Evolutionary conservation across 73 alveolate species (phyloP), one percentile per base, ranked within the genome.

Genomic region (Stentor roeselii): DNA sequence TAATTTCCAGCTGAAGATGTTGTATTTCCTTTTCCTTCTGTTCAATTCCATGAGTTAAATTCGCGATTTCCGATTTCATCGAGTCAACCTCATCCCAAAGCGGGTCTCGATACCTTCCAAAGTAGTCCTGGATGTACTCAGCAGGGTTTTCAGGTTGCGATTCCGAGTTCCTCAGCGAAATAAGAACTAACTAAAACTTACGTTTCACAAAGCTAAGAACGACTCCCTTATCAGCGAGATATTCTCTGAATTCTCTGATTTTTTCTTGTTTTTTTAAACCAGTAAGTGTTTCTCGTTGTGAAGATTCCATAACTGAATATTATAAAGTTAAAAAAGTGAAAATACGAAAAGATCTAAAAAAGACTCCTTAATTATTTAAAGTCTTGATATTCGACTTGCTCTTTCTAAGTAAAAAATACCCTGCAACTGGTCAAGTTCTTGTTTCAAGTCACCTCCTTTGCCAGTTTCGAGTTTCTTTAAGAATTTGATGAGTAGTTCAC

Each of bases 221-320:
- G 32, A 90, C 91, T 27, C 89, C 92, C 30, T 87, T 83, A 60
- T 90, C 88, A 50, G 91, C 95, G 36, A 90, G 76, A 78, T 90
- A 90, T 75, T 90, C 91, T 76, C 95, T 74, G 85, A 90, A 90
- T 14, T 87, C 61, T 31, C 76, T 82, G 3, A 84, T 30, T 83
- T 90, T 90, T 36, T 87, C 82, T 42, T 90, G 91, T 82, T 88
- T 90, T 78, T 82, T 86, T 78, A 50, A 36, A 36, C 67, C 60
- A 39, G 83, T 61, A 41, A 84, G 75, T 1, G 60, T 34, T 21
- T n/a, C 80, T 27, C n/a, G 27, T 67, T 67, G 0, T 15, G 42
- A 27, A 32, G n/a, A 36, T 32, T 67, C 80, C 80, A 67, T 67
- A 67, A 67, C 80, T 67, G 80, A 6, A 50, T 11, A 50, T 50